phyloP scores from a whole-genome alignment of 495 filamentous ascomycete species.

The Elasticomyces elasticus region DNA sequence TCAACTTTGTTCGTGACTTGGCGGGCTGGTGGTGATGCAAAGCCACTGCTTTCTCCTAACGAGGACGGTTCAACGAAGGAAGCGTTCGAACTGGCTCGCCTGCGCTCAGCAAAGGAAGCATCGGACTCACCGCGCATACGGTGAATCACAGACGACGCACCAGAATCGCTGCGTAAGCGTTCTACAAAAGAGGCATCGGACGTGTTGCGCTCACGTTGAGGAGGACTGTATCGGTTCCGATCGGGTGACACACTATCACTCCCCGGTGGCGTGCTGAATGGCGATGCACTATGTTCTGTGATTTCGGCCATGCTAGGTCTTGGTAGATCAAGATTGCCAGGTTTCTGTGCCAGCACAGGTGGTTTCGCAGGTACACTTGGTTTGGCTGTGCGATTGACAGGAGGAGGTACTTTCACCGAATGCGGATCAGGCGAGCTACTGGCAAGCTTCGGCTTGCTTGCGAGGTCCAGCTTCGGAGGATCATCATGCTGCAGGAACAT shows the following conservation, averaged over 20 bases:
- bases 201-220: conserved; percentile 26
- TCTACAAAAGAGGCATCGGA: conserved; percentile 12
- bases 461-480: conserved; percentile 9
- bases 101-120: conserved; percentile 7
- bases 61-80: conserved; percentile 17
- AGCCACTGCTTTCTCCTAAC: background rate
- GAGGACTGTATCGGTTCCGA: conserved; percentile 28
- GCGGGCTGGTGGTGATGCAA: conserved; percentile 11
- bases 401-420: conserved; percentile 47
- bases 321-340: conserved; percentile 29
- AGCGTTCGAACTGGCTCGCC: conserved; percentile 10
- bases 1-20: conserved; percentile 9
- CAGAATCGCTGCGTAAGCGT: conserved; percentile 10
- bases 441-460: conserved; percentile 3
- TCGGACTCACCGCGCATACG: conserved; percentile 12
- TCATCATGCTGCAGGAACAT: conserved; percentile 20
- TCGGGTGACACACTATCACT: conserved; percentile 53
- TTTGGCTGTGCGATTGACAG: conserved; percentile 72
- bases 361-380: conserved; percentile 55
- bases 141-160: conserved; percentile 1
- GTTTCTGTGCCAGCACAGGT: conserved; percentile 23
- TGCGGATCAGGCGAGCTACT: background rate
- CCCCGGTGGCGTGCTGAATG: conserved; percentile 82
- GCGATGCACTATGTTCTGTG: conserved; percentile 55
- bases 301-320: conserved; percentile 29